phyloP scores from a whole-genome alignment of 805 yeast species.

The Candida hungchunana region DNA sequence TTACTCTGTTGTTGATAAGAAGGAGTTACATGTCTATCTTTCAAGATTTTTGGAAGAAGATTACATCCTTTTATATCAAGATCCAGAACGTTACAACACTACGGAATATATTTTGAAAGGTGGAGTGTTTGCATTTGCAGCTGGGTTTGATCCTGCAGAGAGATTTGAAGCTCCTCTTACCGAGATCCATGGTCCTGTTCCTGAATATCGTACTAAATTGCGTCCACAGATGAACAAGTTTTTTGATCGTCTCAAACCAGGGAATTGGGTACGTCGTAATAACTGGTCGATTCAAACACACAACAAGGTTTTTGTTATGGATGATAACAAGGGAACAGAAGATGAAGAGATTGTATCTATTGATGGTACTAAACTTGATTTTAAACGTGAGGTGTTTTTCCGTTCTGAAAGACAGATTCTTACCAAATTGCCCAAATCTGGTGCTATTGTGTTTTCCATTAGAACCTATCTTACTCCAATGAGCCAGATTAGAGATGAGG shows the following conservation, averaged over 20 bases:
- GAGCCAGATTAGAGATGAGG: conserved; percentile 40
- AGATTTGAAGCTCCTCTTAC: conserved; percentile 53
- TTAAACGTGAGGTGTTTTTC: conserved; percentile 44
- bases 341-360: conserved; percentile 28
- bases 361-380: conserved; percentile 31
- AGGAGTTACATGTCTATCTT: conserved; percentile 16
- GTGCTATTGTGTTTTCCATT: conserved; percentile 46
- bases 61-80: conserved; percentile 45
- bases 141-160: conserved; percentile 64
- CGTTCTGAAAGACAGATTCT: conserved; percentile 58
- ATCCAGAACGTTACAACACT: conserved; percentile 33
- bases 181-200: conserved; percentile 67
- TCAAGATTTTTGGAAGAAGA: conserved; percentile 30
- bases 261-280: conserved; percentile 54
- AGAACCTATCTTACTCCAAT: conserved; percentile 57
- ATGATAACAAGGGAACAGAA: conserved; percentile 37
- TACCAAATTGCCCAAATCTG: conserved; percentile 46
- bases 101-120: conserved; percentile 59
- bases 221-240: conserved; percentile 63
- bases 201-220: conserved; percentile 54
- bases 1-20: conserved; percentile 19
- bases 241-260: conserved; percentile 50
- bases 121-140: conserved; percentile 59
- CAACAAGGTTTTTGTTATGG: conserved; percentile 42
- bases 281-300: conserved; percentile 74